Evolutionary conservation across 1,284 basidiomycete genomes (phyloP).

Genomic region (Tilletia setariae): DNA sequence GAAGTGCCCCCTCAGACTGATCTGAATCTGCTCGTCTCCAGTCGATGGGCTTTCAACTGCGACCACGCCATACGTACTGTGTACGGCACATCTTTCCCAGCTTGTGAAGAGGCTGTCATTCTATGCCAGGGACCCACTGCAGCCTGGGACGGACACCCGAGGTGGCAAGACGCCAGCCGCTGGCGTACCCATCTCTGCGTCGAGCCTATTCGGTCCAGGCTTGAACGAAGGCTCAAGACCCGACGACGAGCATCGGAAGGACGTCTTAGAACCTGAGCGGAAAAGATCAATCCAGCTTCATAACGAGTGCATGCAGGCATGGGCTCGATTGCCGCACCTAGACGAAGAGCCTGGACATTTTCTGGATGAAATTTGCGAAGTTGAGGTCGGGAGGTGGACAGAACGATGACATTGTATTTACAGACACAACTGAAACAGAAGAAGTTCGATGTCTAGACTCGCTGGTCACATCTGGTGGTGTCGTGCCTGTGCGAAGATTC

Average conservation of each 20-base stretch:
- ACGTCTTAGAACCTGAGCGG: neutral
- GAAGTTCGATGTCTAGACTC: neutral
- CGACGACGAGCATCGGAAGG: neutral
- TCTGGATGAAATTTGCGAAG: constrained; percentile 42
- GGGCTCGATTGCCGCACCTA: constrained; percentile 29
- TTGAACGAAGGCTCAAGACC: constrained; percentile 1
- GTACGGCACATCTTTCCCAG: constrained; percentile 15
- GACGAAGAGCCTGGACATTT: constrained; percentile 30
- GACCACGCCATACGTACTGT: constrained; percentile 19
- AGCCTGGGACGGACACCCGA: too few relatives aligned
- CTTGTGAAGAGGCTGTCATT: constrained; percentile 17
- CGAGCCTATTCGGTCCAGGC: neutral
- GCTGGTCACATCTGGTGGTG: neutral
- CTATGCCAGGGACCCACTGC: neutral
- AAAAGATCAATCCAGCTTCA: neutral
- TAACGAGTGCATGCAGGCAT: constrained; percentile 16
- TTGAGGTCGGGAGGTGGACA: constrained; percentile 42
- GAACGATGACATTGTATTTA: constrained; percentile 17
- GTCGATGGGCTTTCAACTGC: neutral
- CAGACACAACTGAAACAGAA: neutral
- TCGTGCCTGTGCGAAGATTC: neutral
- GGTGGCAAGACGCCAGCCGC: too few relatives aligned
- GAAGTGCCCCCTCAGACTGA: neutral
- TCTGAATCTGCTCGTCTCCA: constrained; percentile 12
- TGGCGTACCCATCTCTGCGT: neutral